Conservation (phyloP, 192 early-diverging fungal genomes). For the Pilaira anomala region DNA sequence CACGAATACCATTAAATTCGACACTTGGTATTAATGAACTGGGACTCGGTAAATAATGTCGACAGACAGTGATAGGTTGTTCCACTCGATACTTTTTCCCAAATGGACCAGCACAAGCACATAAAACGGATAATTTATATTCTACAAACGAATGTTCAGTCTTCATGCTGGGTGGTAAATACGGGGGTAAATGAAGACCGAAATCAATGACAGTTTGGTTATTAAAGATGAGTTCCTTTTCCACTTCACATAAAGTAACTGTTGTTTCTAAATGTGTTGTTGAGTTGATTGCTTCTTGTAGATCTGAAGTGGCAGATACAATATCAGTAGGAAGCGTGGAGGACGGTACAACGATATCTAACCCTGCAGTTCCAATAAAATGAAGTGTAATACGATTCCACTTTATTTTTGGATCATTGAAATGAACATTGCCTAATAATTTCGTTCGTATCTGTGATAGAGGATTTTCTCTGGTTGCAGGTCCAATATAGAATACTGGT, state of each 20-base stretch:
- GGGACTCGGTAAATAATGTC: slow-evolving; percentile 34
- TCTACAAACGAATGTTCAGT: slow-evolving; percentile 33
- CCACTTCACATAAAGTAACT: slow-evolving; percentile 31
- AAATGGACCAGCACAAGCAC: slow-evolving; percentile 26
- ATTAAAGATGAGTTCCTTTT: slow-evolving; percentile 36
- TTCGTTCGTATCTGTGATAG: slow-evolving; percentile 31
- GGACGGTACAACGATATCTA: slow-evolving; percentile 20
- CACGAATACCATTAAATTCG: slow-evolving; percentile 14
- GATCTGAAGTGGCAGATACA: slow-evolving; percentile 5
- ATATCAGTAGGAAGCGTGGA: slow-evolving; percentile 9
- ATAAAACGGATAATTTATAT: slow-evolving; percentile 27
- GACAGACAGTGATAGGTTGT: slow-evolving; percentile 21
- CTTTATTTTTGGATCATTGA: slow-evolving; percentile 24
- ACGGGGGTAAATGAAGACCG: slow-evolving; percentile 33
- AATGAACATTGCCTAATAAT: slow-evolving; percentile 26
- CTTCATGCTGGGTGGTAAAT: slow-evolving; percentile 29
- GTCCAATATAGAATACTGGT: slow-evolving; percentile 32
- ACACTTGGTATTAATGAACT: slow-evolving; percentile 32
- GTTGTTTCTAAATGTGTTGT: slow-evolving; percentile 18
- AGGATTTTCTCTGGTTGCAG: slow-evolving; percentile 34
- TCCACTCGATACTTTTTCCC: slow-evolving; percentile 28
- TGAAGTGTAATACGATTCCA: slow-evolving; percentile 36
- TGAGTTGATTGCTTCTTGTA: slow-evolving; percentile 1
- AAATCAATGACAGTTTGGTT: slow-evolving; percentile 28
- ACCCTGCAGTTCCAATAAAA: slow-evolving; percentile 25